Conservation (phyloP, 2,329 filamentous ascomycete genomes). For the Nemania abortiva region DNA sequence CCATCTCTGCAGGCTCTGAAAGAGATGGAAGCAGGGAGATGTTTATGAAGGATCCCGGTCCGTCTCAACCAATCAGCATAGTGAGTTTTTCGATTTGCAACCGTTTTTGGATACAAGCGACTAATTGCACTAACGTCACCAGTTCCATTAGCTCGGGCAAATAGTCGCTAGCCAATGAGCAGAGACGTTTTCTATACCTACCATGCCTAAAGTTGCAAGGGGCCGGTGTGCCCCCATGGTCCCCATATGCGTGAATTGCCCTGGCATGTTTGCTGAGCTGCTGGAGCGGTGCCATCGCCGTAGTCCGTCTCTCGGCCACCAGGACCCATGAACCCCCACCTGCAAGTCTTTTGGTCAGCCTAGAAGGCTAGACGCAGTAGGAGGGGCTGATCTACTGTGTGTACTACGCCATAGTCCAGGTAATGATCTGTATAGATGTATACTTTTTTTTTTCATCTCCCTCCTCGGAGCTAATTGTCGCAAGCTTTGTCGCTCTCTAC, state of each 20-base stretch:
- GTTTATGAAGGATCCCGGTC: constrained; percentile 37
- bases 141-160: constrained; percentile 41
- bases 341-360: constrained; percentile 37
- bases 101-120: constrained; percentile 43
- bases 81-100: constrained; percentile 48
- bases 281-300: constrained; percentile 20
- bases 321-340: constrained; percentile 45
- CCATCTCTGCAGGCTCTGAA: constrained; percentile 8
- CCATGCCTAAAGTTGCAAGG: constrained; percentile 22
- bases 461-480: constrained; percentile 36
- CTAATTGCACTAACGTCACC: constrained; percentile 50
- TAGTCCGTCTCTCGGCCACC: constrained; percentile 50
- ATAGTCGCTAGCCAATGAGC: constrained; percentile 42
- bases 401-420: constrained; percentile 36
- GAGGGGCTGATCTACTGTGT: constrained; percentile 49
- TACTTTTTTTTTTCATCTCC: constrained; percentile 40
- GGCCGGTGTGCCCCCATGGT: constrained; percentile 27
- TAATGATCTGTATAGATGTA: constrained; percentile 21
- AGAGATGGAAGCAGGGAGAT: constrained; percentile 19
- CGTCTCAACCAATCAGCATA: constrained; percentile 47
- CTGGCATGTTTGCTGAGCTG: constrained; percentile 19
- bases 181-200: constrained; percentile 17
- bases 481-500: constrained; percentile 40
- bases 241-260: constrained; percentile 21
- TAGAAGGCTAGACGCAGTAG: constrained; percentile 36